Conservation (phyloP, 2,329 filamentous ascomycete genomes). For the Epichloe baconii region DNA sequence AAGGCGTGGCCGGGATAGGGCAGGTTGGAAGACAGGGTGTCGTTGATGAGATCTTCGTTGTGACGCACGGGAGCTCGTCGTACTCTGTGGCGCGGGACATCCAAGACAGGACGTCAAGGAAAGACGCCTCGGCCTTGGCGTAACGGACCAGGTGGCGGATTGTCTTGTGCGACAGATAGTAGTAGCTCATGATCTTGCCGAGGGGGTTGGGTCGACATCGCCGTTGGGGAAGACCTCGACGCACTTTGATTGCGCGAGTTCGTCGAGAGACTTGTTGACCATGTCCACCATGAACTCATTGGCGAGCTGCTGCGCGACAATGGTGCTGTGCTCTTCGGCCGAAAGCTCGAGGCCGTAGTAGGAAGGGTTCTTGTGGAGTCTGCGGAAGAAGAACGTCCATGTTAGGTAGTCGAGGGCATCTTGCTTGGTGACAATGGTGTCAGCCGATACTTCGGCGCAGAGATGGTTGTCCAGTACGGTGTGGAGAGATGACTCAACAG, state of each 20-base stretch:
- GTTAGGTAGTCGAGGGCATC: conserved; percentile 95
- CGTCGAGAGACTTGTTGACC: conserved; percentile 73
- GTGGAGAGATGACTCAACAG: conserved; percentile 90
- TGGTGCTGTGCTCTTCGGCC: conserved; percentile 80
- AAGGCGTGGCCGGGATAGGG: conserved; percentile 48
- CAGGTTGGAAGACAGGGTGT: conserved; percentile 70
- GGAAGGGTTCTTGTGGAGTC: conserved; percentile 93
- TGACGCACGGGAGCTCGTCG: conserved; percentile 92
- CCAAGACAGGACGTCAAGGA: conserved; percentile 78
- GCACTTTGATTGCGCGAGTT: conserved; percentile 75
- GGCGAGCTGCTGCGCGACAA: conserved; percentile 71
- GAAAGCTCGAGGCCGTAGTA: conserved; percentile 95
- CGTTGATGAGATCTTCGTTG: conserved; percentile 96
- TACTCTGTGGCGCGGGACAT: conserved; percentile 92
- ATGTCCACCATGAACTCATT: conserved; percentile 93
- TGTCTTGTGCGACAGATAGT: conserved; percentile 92
- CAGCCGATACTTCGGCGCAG: conserved; percentile 84
- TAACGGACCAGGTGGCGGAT: conserved; percentile 72
- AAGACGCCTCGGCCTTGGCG: conserved; percentile 61
- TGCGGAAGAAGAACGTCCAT: conserved; percentile 98
- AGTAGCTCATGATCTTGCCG: conserved; percentile 99
- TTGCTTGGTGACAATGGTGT: conserved; percentile 86
- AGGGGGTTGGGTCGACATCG: conserved; percentile 82
- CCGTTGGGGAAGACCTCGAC: conserved; percentile 74
- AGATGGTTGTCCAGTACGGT: conserved; percentile 96